Percentiles rank a stretch among this genome's conserved stretches.
phyloP scores from a whole-genome alignment of 73 alveolate species.

The Tetrahymena malaccensis region DNA sequence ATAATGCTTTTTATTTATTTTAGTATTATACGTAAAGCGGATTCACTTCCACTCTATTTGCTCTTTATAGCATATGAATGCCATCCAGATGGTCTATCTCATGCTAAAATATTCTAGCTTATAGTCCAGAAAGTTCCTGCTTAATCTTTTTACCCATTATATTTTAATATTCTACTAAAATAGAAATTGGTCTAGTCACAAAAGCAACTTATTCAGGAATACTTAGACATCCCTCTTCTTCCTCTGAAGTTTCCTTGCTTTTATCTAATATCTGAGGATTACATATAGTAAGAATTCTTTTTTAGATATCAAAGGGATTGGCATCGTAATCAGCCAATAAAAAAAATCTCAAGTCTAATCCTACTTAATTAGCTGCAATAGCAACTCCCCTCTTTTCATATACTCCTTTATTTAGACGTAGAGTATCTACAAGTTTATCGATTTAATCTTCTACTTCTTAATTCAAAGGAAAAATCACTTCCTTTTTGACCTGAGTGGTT shows the following conservation, averaged over 20 bases:
- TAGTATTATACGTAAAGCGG: not conserved
- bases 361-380: not conserved
- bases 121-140: not conserved
- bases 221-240: not conserved
- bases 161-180: not conserved
- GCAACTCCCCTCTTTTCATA: not conserved
- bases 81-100: not conserved
- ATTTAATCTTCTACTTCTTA: not conserved
- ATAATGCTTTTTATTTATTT: not conserved
- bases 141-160: not conserved
- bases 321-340: not conserved
- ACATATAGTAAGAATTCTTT: not conserved
- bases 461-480: not conserved
- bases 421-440: not conserved
- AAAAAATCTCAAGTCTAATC: not conserved
- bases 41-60: not conserved
- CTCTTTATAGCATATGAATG: not conserved
- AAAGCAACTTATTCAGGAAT: not conserved
- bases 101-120: not conserved
- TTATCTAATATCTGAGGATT: not conserved
- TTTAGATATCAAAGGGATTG: not conserved
- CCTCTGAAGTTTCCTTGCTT: not conserved
- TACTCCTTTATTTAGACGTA: not conserved
- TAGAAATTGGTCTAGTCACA: not conserved
- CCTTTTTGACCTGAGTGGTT: not conserved